Base-by-base conservation (phyloP, 73 alveolate genomes). In the Durusdinium trenchii region DNA sequence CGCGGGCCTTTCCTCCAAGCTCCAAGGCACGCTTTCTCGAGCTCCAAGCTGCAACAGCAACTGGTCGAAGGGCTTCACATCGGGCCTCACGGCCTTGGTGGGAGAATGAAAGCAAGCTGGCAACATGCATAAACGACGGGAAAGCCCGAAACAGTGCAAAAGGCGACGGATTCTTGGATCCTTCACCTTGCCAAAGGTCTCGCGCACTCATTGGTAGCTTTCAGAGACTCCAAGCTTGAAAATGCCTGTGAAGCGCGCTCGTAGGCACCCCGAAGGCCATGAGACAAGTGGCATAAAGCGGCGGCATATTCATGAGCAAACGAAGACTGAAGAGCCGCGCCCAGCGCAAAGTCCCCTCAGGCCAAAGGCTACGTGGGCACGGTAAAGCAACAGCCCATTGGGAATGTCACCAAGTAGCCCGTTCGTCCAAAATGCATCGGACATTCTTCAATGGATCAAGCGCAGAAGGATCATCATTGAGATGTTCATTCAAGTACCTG, bases 241-340 rank as follows among this genome's bases (percentile, higher is more conserved):
- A n/a, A n/a, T n/a, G n/a, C n/a, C n/a, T n/a, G n/a, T n/a, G n/a
- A n/a, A n/a, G n/a, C n/a, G n/a, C n/a, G n/a, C n/a, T n/a, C n/a
- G n/a, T n/a, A n/a, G n/a, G n/a, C n/a, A n/a, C n/a, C n/a, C n/a
- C n/a, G n/a, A n/a, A 57, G 23, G 23, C 12, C 69, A 57, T 57
- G 69, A 9, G 85, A 23, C 85, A 40, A 73, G 85, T 12, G n/a
- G 50, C 93, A 48, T 82, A 47, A 3, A 82, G n/a, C 46, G 93
- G 93, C 35, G 75, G 75, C 73, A 82, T 6, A 35, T 82, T 73
- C 75, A 82, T 82, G 45, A 82, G 93, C 73, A 82, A n/a, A 12
- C 93, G 52, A 43, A 82, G 73, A 48, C 93, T 82, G 73, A 82
- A 82, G 35, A 48, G 93, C 14, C 57, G 67, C 36, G 93, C 93